A percentile compares a stretch with the other conserved stretches of the same genome.
These are phyloP conservation scores for Solanum virginianum DNA, from an alignment of 257 asterid species.

Conservation along the genomic window DNA sequence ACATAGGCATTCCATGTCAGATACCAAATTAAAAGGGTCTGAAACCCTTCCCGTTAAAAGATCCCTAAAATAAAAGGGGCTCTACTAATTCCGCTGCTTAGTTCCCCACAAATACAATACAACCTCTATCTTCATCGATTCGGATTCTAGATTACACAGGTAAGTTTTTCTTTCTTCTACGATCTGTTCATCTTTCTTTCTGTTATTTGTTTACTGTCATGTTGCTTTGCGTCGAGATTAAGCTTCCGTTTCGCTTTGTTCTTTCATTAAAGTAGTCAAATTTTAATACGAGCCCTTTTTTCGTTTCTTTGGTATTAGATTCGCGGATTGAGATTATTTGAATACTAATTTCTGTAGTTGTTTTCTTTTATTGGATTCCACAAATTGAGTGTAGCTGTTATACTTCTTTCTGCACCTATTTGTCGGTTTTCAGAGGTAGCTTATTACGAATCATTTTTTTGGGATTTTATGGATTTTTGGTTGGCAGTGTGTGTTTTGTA, in stretches of 20 bases:
- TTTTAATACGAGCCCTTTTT: not conserved
- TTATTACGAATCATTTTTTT: not conserved
- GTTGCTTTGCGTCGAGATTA: conserved; percentile 25
- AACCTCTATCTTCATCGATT: no score
- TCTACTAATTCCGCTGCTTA: no score
- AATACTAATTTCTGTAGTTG: not conserved
- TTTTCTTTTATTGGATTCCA: no score
- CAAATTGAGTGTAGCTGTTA: no score
- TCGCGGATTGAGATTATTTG: not conserved
- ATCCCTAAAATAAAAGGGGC: no score
- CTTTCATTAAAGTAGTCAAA: no score
- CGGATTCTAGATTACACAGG: not conserved
- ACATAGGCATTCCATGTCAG: no score
- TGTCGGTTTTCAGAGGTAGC: not conserved
- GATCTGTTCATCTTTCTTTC: not conserved
- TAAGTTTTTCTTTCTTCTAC: conserved; percentile 1
- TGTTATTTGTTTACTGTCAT: not conserved
- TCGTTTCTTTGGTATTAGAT: not conserved
- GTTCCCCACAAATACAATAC: no score
- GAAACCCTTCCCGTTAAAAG: no score
- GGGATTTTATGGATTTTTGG: no score
- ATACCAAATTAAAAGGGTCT: no score
- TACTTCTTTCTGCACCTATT: not conserved
- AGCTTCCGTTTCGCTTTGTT: conserved; percentile 13
- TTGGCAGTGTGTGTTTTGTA: not conserved